Conservation (phyloP, 108 stramenopile genomes). For the Cyclotella distinguenda region DNA sequence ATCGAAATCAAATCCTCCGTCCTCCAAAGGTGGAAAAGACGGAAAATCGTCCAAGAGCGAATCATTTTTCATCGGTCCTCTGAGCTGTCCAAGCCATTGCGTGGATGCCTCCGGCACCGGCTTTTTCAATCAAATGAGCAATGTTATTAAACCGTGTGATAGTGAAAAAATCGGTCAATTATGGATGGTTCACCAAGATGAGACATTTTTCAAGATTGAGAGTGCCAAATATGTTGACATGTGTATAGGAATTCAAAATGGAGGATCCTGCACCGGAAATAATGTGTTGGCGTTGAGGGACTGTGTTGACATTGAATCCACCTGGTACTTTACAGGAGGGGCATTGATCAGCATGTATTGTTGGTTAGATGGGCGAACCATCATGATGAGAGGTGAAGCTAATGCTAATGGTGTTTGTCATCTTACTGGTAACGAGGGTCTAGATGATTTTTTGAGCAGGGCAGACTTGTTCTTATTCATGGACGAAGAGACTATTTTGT, state of each 20-base stretch:
- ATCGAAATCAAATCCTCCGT: too few relatives aligned
- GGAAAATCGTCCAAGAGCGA: neutral
- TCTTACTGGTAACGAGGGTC: neutral
- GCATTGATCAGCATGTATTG: slow-evolving; percentile 3
- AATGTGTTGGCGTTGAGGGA: neutral
- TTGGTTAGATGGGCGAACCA: slow-evolving; percentile 5
- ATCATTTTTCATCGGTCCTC: slow-evolving; percentile 3
- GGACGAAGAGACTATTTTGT: neutral
- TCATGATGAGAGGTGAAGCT: neutral
- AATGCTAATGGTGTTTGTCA: neutral
- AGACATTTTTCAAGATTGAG: slow-evolving; percentile 11
- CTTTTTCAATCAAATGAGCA: neutral
- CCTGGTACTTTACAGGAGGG: slow-evolving; percentile 13
- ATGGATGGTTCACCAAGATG: slow-evolving; percentile 8
- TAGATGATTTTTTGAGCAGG: neutral
- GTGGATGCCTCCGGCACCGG: slow-evolving; percentile 2
- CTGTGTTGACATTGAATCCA: neutral
- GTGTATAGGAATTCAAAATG: neutral
- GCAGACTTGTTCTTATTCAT: slow-evolving; percentile 5
- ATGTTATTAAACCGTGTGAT: neutral
- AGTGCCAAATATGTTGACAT: neutral
- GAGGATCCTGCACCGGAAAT: neutral
- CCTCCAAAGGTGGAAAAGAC: neutral
- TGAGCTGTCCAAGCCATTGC: slow-evolving; percentile 4
- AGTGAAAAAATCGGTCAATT: neutral